A percentile compares a stretch with the other conserved stretches of the same genome.
phyloP scores from a whole-genome alignment of 352 stramenopile genomes.

The Phytophthora foliorum region DNA sequence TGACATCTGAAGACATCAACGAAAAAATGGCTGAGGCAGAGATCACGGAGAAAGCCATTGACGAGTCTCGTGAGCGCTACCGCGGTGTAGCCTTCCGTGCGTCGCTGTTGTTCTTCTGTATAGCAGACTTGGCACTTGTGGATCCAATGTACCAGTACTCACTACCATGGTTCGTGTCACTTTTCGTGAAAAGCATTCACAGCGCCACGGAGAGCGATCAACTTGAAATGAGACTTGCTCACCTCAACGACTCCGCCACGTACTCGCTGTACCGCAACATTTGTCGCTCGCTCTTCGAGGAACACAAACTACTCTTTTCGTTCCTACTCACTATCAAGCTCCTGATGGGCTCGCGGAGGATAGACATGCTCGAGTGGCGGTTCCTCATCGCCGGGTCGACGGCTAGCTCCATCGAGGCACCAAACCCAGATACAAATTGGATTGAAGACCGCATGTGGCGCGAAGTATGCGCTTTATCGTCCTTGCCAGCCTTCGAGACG shows the following conservation, averaged over 20 bases:
- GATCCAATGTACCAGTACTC: conserved; percentile 97
- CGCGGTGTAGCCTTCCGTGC: conserved; percentile 91
- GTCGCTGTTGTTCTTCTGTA: conserved; percentile 94
- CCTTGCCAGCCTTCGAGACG: conserved; percentile 69
- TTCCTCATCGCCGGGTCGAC: conserved; percentile 94
- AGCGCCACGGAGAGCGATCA: conserved; percentile 85
- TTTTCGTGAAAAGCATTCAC: conserved; percentile 93
- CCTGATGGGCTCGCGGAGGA: conserved; percentile 75
- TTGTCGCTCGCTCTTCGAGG: conserved; percentile 94
- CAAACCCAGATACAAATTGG: conserved; percentile 72
- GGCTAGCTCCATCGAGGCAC: conserved; percentile 71
- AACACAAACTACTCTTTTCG: conserved; percentile 95
- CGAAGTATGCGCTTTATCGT: conserved; percentile 80
- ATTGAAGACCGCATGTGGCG: conserved; percentile 82
- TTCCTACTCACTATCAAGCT: conserved; percentile 94
- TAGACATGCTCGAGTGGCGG: conserved; percentile 93
- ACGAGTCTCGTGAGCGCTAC: conserved; percentile 91
- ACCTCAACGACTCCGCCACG: conserved; percentile 94
- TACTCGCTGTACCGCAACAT: conserved; percentile 96
- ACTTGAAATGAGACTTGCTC: conserved; percentile 83
- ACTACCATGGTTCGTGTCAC: conserved; percentile 93
- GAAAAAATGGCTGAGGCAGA: conserved; percentile 94
- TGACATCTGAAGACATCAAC: conserved; percentile 94
- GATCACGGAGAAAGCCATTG: conserved; percentile 93
- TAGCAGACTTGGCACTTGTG: conserved; percentile 90